Evolutionary conservation across 495 filamentous ascomycete species (phyloP), one percentile per base, ranked within the genome.

Genomic region (Penicillium tannophilum): DNA sequence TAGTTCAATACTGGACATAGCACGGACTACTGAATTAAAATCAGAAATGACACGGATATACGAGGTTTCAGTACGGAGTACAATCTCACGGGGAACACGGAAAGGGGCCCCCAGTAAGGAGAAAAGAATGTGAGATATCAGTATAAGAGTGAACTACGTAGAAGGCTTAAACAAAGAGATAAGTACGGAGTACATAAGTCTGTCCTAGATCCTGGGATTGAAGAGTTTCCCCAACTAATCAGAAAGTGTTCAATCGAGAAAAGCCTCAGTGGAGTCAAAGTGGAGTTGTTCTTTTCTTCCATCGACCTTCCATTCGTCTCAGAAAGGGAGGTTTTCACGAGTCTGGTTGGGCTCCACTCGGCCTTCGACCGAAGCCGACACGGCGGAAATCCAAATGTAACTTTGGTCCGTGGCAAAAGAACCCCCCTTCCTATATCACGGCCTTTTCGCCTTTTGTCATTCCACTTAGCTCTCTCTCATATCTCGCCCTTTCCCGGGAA

Each of bases 271-370:
- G 61, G 64, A 30, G 35, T 48, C 44, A 35, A 20, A 16, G 39
- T 11, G 14, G 39, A 16, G 14, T 49, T 20, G 56, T 59, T 58
- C 56, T 56, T 56, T 58, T 39, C 60, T 67, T 67, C 65, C 46
- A 67, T 62, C 50, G 62, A 51, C 53, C 65, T 67, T 67, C 65
- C 56, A 67, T 64, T 58, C 47, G 43, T 52, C 48, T 55, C 48
- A 60, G 53, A 60, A 63, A 20, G 46, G 55, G 55, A 59, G 52
- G 56, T 55, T 48, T 56, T 63, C 56, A 56, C 56, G 53, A 52
- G 45, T 33, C 28, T 28, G 28, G 28, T 16, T 24, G 20, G 31
- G 44, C 19, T 48, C 47, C 51, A 39, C 50, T 42, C 57, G 48
- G 56, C 43, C 56, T 50, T 52, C 50, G 61, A 54, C 62, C 64